These are phyloP conservation scores for Colletotrichum kahawae DNA, from an alignment of 2,329 filamentous ascomycete species.

Conservation along the genomic window DNA sequence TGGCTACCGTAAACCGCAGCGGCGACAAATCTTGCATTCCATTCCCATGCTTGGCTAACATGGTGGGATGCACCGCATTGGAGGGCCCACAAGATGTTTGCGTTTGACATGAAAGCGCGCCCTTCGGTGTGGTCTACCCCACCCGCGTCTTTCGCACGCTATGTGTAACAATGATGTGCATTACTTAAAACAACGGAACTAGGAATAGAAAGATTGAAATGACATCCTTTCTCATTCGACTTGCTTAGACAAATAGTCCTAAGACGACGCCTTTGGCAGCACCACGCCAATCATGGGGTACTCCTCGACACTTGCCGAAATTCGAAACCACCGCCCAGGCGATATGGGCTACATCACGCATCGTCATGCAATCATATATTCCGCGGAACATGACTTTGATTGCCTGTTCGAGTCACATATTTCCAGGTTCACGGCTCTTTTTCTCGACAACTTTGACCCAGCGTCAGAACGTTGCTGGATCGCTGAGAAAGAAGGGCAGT, in stretches of 20 bases:
- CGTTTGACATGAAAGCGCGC: too few species aligned
- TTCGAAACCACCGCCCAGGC: conserved; percentile 24
- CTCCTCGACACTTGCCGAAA: not conserved
- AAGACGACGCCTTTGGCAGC: not conserved
- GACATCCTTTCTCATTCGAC: fast-evolving
- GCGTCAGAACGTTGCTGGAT: conserved; percentile 30
- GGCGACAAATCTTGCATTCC: too few species aligned
- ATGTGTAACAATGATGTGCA: too few species aligned
- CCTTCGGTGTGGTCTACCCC: too few species aligned
- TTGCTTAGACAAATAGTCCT: not conserved
- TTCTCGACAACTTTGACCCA: conserved; percentile 27
- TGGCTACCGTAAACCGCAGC: too few species aligned
- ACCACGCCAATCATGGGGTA: not conserved
- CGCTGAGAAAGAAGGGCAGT: conserved; percentile 25
- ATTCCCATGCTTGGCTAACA: too few species aligned
- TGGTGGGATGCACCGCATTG: too few species aligned
- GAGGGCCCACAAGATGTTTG: too few species aligned
- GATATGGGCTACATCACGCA: conserved; percentile 29
- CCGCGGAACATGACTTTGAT: conserved; percentile 22
- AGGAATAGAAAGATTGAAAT: not conserved
- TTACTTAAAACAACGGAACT: too few species aligned
- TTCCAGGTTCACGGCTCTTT: conserved; percentile 26
- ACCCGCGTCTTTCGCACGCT: too few species aligned
- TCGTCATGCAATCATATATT: conserved; percentile 28
- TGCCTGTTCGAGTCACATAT: conserved; percentile 26